Evolutionary conservation across 352 stramenopile species (phyloP).

Genomic region (Plasmopara viticola): DNA sequence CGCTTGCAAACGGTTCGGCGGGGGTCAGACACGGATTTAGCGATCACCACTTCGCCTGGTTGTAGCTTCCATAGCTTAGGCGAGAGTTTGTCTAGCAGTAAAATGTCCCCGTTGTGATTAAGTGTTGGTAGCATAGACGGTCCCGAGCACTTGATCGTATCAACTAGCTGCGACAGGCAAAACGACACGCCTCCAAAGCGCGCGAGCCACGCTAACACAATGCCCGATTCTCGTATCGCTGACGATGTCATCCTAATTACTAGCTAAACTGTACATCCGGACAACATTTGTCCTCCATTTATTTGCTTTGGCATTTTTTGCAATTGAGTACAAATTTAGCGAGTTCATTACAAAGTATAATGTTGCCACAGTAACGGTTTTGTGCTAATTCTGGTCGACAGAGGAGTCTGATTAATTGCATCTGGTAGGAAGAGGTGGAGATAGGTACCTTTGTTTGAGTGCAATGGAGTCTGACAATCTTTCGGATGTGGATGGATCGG

Average conservation of each 20-base stretch:
- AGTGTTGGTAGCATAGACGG: constrained; percentile 89
- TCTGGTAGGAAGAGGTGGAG: not conserved
- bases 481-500: constrained; percentile 27
- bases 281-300: not conserved
- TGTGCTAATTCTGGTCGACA: not conserved
- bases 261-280: not conserved
- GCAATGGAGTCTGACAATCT: constrained; percentile 13
- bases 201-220: constrained; percentile 58
- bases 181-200: constrained; percentile 70
- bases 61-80: constrained; percentile 54
- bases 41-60: constrained; percentile 84
- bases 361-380: not conserved
- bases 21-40: constrained; percentile 81
- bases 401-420: not conserved
- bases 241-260: constrained; percentile 1
- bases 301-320: not conserved
- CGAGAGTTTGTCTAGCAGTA: constrained; percentile 86
- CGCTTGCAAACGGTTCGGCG: constrained; percentile 87
- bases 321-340: not conserved
- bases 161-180: constrained; percentile 59
- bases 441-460: not conserved
- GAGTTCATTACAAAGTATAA: not conserved
- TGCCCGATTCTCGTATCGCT: constrained; percentile 33
- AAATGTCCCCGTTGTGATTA: constrained; percentile 85
- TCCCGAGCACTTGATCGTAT: constrained; percentile 84